These are phyloP conservation scores for Candida sonorensis DNA, from an alignment of 805 yeast genomes.

Conservation along the genomic window DNA sequence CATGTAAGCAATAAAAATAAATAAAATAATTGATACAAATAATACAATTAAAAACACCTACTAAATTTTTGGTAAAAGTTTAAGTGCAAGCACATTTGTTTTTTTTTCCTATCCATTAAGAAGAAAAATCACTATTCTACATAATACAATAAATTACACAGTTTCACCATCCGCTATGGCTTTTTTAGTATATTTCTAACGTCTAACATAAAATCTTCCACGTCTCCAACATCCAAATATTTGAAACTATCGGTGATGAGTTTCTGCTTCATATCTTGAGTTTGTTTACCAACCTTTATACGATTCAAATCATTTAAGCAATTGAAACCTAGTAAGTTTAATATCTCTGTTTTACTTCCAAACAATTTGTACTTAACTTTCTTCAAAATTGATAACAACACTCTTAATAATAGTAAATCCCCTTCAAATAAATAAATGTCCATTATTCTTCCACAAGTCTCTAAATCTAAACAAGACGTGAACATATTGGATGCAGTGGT, in stretches of 20 bases:
- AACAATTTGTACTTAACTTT: slow-evolving; percentile 44
- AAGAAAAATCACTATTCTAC: no score
- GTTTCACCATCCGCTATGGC: background rate
- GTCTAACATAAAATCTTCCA: slow-evolving; percentile 38
- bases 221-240: slow-evolving; percentile 44
- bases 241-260: slow-evolving; percentile 16
- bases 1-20: no score
- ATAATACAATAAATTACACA: background rate
- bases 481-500: slow-evolving; percentile 40
- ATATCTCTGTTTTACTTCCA: slow-evolving; percentile 43
- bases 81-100: no score
- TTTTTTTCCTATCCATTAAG: no score
- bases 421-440: slow-evolving; percentile 61
- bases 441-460: slow-evolving; percentile 40
- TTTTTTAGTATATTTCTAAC: slow-evolving; percentile 32
- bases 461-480: slow-evolving; percentile 38
- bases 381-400: slow-evolving; percentile 45
- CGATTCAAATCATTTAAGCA: slow-evolving; percentile 23
- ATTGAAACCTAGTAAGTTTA: slow-evolving; percentile 31
- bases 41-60: no score
- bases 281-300: background rate
- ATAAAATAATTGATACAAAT: no score
- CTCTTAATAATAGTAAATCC: slow-evolving; percentile 46
- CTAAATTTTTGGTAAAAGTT: no score
- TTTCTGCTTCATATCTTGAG: slow-evolving; percentile 4